These are phyloP conservation scores for Nakaseomyces nivariensis DNA, from an alignment of 1,139 yeast species.

Conservation along the genomic window DNA sequence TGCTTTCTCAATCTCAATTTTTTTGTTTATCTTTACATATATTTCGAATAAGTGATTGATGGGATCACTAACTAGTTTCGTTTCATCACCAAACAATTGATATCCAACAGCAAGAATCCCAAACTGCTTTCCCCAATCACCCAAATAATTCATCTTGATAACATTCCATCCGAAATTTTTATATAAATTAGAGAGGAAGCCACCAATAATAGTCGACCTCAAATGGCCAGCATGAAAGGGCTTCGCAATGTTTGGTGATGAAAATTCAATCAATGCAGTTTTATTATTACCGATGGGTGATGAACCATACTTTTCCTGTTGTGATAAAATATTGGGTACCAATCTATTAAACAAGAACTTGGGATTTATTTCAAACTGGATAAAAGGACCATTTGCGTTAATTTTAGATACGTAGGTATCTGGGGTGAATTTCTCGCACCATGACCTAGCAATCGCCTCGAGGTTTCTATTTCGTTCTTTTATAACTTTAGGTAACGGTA, in stretches of 20 bases:
- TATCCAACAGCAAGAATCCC: conserved; percentile 94
- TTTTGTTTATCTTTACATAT: conserved; percentile 78
- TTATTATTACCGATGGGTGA: conserved; percentile 67
- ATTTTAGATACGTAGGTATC: conserved; percentile 62
- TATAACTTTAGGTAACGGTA: conserved; percentile 4
- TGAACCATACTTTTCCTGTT: conserved; percentile 57
- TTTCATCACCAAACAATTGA: conserved; percentile 73
- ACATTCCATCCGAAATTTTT: conserved; percentile 90
- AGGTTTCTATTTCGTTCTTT: conserved; percentile 22
- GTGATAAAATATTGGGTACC: conserved; percentile 56
- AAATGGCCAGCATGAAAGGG: conserved; percentile 99
- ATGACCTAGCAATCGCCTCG: conserved; percentile 70
- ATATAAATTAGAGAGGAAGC: conserved; percentile 80
- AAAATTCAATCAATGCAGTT: conserved; percentile 74
- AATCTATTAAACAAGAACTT: conserved; percentile 56
- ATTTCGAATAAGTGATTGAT: conserved; percentile 92
- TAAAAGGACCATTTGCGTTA: conserved; percentile 78
- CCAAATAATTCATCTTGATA: conserved; percentile 80
- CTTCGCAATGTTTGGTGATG: conserved; percentile 97
- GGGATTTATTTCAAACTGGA: conserved; percentile 78
- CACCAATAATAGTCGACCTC: conserved; percentile 96
- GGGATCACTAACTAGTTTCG: conserved; percentile 62
- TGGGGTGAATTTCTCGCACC: conserved; percentile 60
- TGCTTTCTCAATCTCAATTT: conserved; percentile 50
- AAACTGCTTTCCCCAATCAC: conserved; percentile 99